Base-by-base conservation (phyloP, 2,329 filamentous ascomycete species). In the Pseudogymnoascus sp. region DNA sequence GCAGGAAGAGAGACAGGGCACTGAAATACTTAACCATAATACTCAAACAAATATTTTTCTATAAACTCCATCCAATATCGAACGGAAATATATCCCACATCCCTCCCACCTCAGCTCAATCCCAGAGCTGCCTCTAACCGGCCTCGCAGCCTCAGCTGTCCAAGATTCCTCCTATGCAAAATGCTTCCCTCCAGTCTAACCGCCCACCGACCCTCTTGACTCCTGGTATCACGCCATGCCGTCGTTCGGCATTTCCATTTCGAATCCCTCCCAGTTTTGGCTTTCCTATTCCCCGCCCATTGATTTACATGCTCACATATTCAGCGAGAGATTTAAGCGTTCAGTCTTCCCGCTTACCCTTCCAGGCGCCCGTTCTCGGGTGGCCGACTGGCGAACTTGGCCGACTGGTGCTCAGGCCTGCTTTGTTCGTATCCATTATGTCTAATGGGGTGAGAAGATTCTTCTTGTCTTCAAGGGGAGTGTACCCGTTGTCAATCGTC, bases 331-430 rank as follows among this genome's bases (percentile, higher is more conserved):
- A 55, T 21, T 55, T 55, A 26, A 21, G 16, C n/a, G 16, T 35
- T 55, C 49, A 55, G 29, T 55, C 49, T 35, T 55, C 49, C 6
- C 49, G 49, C 49, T 55, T 55, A 10, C 49, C 49, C 4, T 55
- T 55, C 49, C 49, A 55, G 29, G 49, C 49, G 45, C 75, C 74
- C 10, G 74, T 68, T 60, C 78, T 73, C 4, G 75, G 71, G 62
- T 80, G 75, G 58, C 79, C 73, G 63, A 72, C 69, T 4, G 80
- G 80, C 4, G 80, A 81, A 7, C 73, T 75, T 11, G 81, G 80
- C 43, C 79, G 74, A 1, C 82, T 84, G 10, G 82, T 82, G 2
- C 81, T 81, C 55, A 82, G 66, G 2, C 77, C 78, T 59, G 80
- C 78, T 12, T 74, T 76, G 59, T 79, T 75, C 6, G 43, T 65